A percentile compares a stretch with the other conserved stretches of the same genome.
These are phyloP conservation scores for Amanita phalloides DNA, from an alignment of 768 basidiomycete genomes.

Conservation along the genomic window DNA sequence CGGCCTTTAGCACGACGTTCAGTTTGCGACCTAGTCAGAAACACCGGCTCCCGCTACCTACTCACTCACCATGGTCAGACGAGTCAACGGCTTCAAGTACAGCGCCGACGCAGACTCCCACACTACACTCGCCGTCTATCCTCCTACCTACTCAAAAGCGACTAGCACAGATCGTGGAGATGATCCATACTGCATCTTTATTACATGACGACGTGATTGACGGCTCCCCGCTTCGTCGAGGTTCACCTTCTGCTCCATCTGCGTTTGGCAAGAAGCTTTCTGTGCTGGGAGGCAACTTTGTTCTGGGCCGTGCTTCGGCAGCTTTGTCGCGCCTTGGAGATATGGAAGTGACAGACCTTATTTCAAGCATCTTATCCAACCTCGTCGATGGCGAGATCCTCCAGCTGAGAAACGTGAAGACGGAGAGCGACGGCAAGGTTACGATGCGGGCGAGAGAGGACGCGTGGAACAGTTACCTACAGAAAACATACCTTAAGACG, in stretches of 20 bases:
- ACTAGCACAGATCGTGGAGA: constrained; percentile 91
- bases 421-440: constrained; percentile 18
- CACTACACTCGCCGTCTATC: constrained; percentile 13
- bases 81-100: constrained; percentile 3
- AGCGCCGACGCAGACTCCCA: constrained; percentile 7
- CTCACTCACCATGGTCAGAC: constrained; percentile 13
- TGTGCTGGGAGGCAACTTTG: constrained; percentile 84
- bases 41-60: constrained; percentile 16
- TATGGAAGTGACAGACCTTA: constrained; percentile 79
- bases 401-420: constrained; percentile 57
- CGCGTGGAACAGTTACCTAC: constrained; percentile 76
- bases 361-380: constrained; percentile 79
- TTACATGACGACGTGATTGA: constrained; percentile 96
- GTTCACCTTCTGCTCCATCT: constrained; percentile 67
- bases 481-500: constrained; percentile 91
- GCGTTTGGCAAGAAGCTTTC: constrained; percentile 84
- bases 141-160: constrained; percentile 79
- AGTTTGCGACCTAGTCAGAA: constrained; percentile 18
- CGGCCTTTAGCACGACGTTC: constrained; percentile 38
- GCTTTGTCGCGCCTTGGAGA: constrained; percentile 75
- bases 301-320: constrained; percentile 77
- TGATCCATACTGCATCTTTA: constrained; percentile 95
- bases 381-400: constrained; percentile 91
- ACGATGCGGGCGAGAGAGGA: constrained; percentile 16
- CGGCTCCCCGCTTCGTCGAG: constrained; percentile 65